Evolutionary conservation across 371 early-diverging fungal species (phyloP).

Genomic region (Mucor lusitanicus): DNA sequence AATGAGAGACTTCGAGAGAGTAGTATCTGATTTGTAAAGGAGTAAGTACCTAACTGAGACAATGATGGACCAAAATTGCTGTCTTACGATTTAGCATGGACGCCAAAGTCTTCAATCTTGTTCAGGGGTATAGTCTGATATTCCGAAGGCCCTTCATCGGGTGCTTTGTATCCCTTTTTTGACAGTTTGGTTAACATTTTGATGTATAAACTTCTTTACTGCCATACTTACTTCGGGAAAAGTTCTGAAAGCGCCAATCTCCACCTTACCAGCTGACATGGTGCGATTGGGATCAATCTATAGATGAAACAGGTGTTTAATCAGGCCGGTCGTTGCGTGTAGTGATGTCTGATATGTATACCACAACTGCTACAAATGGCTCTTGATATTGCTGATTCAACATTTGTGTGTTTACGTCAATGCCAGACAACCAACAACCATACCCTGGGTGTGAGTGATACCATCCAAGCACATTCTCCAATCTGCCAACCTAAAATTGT

Average conservation of each 20-base stretch:
- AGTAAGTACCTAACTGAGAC: neutral
- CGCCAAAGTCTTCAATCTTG: conserved; percentile 98
- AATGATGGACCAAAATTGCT: neutral
- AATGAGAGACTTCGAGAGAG: conserved; percentile 88
- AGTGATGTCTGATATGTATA: conserved; percentile 36
- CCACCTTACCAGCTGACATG: conserved; percentile 94
- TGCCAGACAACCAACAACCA: conserved; percentile 98
- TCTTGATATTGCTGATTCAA: conserved; percentile 94
- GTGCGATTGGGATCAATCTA: conserved; percentile 97
- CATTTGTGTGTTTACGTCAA: conserved; percentile 96
- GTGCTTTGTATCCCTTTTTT: conserved; percentile 74
- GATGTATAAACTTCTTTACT: neutral
- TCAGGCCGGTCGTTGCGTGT: neutral
- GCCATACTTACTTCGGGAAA: conserved; percentile 76
- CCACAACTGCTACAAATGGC: conserved; percentile 95
- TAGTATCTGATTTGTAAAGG: conserved; percentile 63
- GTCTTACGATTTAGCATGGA: conserved; percentile 81
- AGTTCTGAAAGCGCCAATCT: conserved; percentile 97
- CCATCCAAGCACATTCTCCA: conserved; percentile 97
- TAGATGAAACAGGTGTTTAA: neutral
- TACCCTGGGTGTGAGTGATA: conserved; percentile 99
- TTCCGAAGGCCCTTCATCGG: conserved; percentile 74
- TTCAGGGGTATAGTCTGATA: conserved; percentile 86
- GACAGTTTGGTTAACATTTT: neutral
- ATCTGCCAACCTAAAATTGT: conserved; percentile 74